Evolutionary conservation across 83 land plant genomes (phyloP).

Genomic region (Diphasiastrum complanatum): DNA sequence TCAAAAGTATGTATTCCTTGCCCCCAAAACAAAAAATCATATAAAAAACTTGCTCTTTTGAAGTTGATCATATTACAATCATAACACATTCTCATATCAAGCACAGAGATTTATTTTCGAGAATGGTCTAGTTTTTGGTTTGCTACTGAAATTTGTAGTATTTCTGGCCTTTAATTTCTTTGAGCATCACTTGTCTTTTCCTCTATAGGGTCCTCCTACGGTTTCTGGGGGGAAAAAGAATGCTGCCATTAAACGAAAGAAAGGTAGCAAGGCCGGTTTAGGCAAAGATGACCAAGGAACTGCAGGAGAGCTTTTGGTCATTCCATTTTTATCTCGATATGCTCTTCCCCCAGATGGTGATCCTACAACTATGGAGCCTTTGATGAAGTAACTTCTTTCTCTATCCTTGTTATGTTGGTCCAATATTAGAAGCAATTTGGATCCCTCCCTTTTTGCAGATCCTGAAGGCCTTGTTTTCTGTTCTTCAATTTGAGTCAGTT

Average conservation of each 20-base stretch:
- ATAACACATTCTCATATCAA: too few species aligned
- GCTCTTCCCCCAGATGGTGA: slow-evolving; percentile 50
- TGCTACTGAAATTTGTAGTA: too few species aligned
- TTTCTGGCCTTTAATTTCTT: not conserved
- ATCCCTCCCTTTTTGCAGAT: not conserved
- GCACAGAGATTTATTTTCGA: too few species aligned
- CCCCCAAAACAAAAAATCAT: too few species aligned
- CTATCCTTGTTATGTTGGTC: not conserved
- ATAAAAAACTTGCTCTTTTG: too few species aligned
- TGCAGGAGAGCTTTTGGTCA: slow-evolving; percentile 67
- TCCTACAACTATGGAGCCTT: slow-evolving; percentile 20
- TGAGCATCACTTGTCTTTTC: not conserved
- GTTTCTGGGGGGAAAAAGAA: slow-evolving; percentile 25
- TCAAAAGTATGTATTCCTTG: slow-evolving; percentile 57
- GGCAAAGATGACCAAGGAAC: slow-evolving; percentile 37
- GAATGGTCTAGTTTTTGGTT: too few species aligned
- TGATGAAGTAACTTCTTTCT: slow-evolving; percentile 37
- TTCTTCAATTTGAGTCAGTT: not conserved
- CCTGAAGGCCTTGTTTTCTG: too few species aligned
- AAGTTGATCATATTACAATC: too few species aligned
- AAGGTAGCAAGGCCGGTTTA: slow-evolving; percentile 46
- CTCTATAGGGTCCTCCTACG: slow-evolving; percentile 69
- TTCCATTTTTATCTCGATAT: slow-evolving; percentile 73
- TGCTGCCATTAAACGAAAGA: slow-evolving; percentile 58
- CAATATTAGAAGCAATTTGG: not conserved